Conservation (phyloP, 2,329 filamentous ascomycete species). For the Claviceps sorghi region DNA sequence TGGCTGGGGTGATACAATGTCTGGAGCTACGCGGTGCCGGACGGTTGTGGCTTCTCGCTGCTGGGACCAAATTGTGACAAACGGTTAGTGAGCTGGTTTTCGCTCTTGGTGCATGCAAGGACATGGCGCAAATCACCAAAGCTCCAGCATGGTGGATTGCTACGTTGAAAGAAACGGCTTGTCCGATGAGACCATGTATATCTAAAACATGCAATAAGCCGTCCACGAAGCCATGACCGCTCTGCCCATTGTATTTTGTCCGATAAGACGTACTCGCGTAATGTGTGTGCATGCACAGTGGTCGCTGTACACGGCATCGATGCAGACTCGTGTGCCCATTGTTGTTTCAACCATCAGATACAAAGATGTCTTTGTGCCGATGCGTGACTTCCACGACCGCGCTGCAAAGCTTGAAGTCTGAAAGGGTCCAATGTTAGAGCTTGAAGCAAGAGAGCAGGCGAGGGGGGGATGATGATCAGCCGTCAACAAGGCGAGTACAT, state of each 20-base stretch:
- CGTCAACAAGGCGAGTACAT: neutral
- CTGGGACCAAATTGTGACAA: too few relatives aligned
- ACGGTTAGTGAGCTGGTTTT: neutral
- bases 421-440: neutral
- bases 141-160: neutral
- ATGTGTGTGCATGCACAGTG: neutral
- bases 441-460: neutral
- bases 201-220: neutral
- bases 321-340: neutral
- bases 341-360: slow-evolving; percentile 31
- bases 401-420: slow-evolving; percentile 63
- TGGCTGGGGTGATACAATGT: too few relatives aligned
- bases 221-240: too few relatives aligned
- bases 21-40: too few relatives aligned
- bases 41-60: too few relatives aligned
- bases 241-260: neutral
- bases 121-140: neutral
- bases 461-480: neutral
- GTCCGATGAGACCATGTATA: neutral
- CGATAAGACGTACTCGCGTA: neutral
- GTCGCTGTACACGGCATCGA: neutral
- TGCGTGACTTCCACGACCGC: slow-evolving; percentile 79
- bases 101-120: neutral
- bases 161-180: neutral
- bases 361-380: slow-evolving; percentile 63